Evolutionary conservation across 164 flowering plant genomes (phyloP).

Genomic region (Tetracentron sinense): DNA sequence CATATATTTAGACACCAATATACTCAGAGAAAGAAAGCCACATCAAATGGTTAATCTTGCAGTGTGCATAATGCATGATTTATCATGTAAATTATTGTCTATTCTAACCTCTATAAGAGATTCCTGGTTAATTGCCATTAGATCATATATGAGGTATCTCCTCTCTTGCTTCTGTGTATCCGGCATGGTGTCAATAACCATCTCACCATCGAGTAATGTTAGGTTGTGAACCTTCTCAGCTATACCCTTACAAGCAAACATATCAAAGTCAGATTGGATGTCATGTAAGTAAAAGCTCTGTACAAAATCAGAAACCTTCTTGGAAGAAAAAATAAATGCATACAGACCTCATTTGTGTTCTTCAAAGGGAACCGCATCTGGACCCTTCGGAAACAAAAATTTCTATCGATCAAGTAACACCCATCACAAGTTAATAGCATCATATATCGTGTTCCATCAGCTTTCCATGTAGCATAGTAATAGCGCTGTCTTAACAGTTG

Average conservation of each 20-base stretch:
- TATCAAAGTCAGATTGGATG: slow-evolving; percentile 11
- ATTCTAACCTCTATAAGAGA: slow-evolving; percentile 73
- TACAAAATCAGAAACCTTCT: slow-evolving; percentile 4
- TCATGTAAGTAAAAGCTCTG: background rate
- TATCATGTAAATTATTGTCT: background rate
- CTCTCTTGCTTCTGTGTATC: slow-evolving; percentile 74
- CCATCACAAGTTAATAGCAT: slow-evolving; percentile 89
- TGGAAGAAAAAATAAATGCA: background rate
- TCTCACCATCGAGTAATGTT: slow-evolving; percentile 98
- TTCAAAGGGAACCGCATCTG: slow-evolving; percentile 93
- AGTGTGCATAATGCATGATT: no score
- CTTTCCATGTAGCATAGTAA: slow-evolving; percentile 99
- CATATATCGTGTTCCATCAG: slow-evolving; percentile 98
- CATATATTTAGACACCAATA: no score
- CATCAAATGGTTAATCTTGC: no score
- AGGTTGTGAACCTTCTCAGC: slow-evolving; percentile 62
- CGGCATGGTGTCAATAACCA: slow-evolving; percentile 90
- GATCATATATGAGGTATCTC: slow-evolving; percentile 92
- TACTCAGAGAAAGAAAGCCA: no score
- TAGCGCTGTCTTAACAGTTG: slow-evolving; percentile 84
- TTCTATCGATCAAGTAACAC: slow-evolving; percentile 86
- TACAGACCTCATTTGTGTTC: slow-evolving; percentile 51
- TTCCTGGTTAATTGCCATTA: slow-evolving; percentile 63
- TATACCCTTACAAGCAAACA: slow-evolving; percentile 37
- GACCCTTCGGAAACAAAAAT: slow-evolving; percentile 78